Evolutionary conservation across 169 alveolate species (phyloP).

Genomic region (Miamiensis avidus): DNA sequence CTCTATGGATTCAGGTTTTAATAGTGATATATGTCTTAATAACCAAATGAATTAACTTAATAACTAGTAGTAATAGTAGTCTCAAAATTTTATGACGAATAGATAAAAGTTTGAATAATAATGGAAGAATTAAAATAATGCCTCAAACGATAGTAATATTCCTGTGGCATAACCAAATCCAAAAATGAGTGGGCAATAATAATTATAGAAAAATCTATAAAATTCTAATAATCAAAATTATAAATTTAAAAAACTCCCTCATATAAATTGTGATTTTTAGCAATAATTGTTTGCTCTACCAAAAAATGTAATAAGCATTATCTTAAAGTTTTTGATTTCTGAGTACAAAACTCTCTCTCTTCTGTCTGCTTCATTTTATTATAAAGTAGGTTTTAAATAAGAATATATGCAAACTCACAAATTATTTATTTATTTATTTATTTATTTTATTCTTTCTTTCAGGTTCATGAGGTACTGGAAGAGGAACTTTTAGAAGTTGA

Average conservation of each 20-base stretch:
- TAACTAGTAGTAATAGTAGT: no score
- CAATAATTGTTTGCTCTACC: background rate
- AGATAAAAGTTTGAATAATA: no score
- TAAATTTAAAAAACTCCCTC: no score
- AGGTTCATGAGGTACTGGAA: slow-evolving; percentile 6
- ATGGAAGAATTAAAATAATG: background rate
- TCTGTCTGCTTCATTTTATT: background rate
- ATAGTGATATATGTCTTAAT: no score
- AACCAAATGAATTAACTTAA: background rate
- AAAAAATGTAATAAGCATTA: no score
- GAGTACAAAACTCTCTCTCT: background rate
- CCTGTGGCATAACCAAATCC: background rate
- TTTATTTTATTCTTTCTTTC: no score
- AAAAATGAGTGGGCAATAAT: background rate
- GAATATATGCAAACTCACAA: background rate
- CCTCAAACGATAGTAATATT: background rate
- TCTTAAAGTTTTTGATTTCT: no score
- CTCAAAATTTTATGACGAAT: background rate
- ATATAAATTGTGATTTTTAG: background rate
- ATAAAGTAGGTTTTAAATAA: background rate
- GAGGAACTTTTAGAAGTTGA: slow-evolving; percentile 5
- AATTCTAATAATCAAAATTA: background rate
- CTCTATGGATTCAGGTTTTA: background rate
- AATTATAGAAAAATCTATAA: no score
- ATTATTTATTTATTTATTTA: no score